A percentile compares a stretch with the other conserved stretches of the same genome.
Evolutionary conservation across 441 rosid genomes (phyloP).

Genomic region (Pelargonium cotyledonis): DNA sequence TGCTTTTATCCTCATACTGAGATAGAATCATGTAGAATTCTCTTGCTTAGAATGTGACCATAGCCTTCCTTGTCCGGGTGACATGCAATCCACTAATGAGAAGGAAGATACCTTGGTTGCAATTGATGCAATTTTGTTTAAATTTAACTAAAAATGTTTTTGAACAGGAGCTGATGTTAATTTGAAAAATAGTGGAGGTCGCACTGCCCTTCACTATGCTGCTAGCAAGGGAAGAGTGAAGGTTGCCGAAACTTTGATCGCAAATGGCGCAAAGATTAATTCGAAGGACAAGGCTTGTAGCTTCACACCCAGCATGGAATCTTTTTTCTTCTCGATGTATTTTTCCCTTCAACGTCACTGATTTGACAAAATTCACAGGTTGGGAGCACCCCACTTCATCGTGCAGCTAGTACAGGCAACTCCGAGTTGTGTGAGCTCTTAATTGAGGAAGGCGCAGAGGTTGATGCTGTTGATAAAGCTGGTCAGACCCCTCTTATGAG

Average conservation of each 20-base stretch:
- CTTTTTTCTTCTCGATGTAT: background rate
- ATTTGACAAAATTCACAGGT: conserved; percentile 41
- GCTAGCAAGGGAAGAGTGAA: conserved; percentile 82
- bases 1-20: background rate
- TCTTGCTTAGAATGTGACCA: background rate
- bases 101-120: background rate
- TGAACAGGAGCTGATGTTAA: conserved; percentile 70
- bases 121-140: background rate
- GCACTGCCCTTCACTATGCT: conserved; percentile 85
- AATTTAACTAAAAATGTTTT: conserved; percentile 6
- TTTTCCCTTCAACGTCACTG: background rate
- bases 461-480: conserved; percentile 64
- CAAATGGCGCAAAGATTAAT: conserved; percentile 60
- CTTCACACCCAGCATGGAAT: conserved; percentile 11
- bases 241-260: conserved; percentile 58
- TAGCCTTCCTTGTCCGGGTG: background rate
- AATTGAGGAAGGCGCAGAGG: conserved; percentile 88
- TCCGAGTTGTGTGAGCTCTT: conserved; percentile 60
- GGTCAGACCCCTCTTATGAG: conserved; percentile 83
- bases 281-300: conserved; percentile 61
- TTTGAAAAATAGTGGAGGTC: conserved; percentile 68
- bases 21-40: background rate
- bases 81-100: background rate
- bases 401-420: conserved; percentile 86
- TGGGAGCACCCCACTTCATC: conserved; percentile 82